A percentile compares a stretch with the other conserved stretches of the same genome.
phyloP scores from a whole-genome alignment of 1,284 basidiomycete genomes.

The Ceratobasidium sp. region DNA sequence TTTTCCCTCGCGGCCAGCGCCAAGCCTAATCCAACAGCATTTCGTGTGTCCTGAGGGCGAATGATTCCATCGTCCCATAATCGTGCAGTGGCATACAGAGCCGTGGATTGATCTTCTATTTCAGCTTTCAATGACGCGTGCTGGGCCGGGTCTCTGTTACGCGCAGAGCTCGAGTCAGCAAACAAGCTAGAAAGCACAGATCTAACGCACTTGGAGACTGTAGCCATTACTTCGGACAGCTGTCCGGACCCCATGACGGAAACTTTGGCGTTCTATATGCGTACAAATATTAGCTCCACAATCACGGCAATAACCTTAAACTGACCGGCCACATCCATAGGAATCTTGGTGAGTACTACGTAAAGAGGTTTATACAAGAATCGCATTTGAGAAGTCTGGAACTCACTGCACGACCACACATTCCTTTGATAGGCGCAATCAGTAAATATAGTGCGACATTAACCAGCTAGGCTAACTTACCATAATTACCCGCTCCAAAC shows the following conservation, averaged over 20 bases:
- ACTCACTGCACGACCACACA: slow-evolving; percentile 86
- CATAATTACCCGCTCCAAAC: slow-evolving; percentile 95
- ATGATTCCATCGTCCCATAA: slow-evolving; percentile 97
- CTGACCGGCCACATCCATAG: slow-evolving; percentile 97
- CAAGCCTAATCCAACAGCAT: slow-evolving; percentile 84
- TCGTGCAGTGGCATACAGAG: slow-evolving; percentile 86
- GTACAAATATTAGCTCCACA: neutral
- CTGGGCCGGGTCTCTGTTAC: slow-evolving; percentile 72
- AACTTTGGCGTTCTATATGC: slow-evolving; percentile 81
- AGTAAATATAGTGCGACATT: slow-evolving; percentile 21
- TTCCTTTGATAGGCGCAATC: slow-evolving; percentile 58
- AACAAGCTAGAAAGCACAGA: slow-evolving; percentile 53
- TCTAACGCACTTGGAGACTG: slow-evolving; percentile 75
- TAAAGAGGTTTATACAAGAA: neutral
- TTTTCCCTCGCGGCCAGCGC: slow-evolving; percentile 68
- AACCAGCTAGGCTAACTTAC: slow-evolving; percentile 54
- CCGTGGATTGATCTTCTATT: slow-evolving; percentile 87
- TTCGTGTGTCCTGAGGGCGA: slow-evolving; percentile 87
- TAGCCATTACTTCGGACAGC: slow-evolving; percentile 89
- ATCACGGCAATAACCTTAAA: slow-evolving; percentile 41
- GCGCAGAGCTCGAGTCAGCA: slow-evolving; percentile 52
- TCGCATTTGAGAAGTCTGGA: slow-evolving; percentile 55
- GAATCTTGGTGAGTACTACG: slow-evolving; percentile 89
- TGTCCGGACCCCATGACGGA: slow-evolving; percentile 97
- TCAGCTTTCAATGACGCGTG: slow-evolving; percentile 75